phyloP scores from a whole-genome alignment of 768 basidiomycete genomes.

The Tulasnella calospora region DNA sequence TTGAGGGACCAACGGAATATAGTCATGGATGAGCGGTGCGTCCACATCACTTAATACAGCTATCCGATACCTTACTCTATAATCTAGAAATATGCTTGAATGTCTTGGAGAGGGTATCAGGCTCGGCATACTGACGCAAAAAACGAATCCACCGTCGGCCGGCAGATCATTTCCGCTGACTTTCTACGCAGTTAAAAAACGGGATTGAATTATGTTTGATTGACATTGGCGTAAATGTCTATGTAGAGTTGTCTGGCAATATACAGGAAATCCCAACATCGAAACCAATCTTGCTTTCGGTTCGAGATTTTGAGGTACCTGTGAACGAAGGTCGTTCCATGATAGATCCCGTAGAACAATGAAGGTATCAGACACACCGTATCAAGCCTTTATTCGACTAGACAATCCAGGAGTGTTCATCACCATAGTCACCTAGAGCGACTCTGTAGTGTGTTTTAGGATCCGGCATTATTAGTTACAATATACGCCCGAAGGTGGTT shows the following conservation, averaged over 20 bases:
- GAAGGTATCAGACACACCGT: not conserved
- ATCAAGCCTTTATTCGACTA: not conserved
- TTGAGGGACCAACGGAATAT: not conserved
- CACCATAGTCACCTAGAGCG: conserved; percentile 3
- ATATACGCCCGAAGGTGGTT: not conserved
- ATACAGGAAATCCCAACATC: too few species aligned
- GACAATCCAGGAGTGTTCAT: not conserved
- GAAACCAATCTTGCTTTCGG: too few species aligned
- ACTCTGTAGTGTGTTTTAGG: conserved; percentile 8
- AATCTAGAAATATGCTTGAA: not conserved
- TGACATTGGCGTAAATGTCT: too few species aligned
- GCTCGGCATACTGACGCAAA: not conserved
- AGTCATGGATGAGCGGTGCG: not conserved
- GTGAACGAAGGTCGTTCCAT: too few species aligned
- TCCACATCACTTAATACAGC: not conserved
- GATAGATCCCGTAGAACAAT: too few species aligned
- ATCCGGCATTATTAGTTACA: not conserved
- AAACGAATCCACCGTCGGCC: not conserved
- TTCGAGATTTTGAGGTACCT: too few species aligned
- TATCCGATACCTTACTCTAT: not conserved
- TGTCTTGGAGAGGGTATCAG: not conserved
- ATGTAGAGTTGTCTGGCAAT: too few species aligned
- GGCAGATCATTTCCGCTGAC: not conserved
- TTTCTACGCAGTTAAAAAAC: not conserved
- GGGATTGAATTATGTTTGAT: too few species aligned